Evolutionary conservation across 2,329 filamentous ascomycete genomes (phyloP).

Genomic region (Paracamarosporium sp.): DNA sequence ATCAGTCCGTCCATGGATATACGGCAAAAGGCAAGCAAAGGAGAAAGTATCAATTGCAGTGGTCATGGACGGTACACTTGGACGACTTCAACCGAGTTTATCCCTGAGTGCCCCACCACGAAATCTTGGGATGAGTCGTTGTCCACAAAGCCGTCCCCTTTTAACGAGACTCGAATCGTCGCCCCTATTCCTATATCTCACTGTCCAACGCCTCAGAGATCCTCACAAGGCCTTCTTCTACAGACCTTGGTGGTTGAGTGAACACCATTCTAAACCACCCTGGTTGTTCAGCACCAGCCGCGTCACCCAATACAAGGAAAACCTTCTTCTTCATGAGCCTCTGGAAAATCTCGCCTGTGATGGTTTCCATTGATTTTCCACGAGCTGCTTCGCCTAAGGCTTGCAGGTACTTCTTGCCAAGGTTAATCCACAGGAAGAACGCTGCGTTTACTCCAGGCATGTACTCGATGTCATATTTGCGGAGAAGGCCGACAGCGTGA

Average conservation of each 20-base stretch:
- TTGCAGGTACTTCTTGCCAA: constrained; percentile 15
- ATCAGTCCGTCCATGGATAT: not conserved
- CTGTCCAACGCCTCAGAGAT: constrained; percentile 18
- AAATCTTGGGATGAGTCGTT: not conserved
- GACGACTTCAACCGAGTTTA: not conserved
- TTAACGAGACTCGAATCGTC: not conserved
- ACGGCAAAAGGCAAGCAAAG: not conserved
- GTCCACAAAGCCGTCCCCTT: not conserved
- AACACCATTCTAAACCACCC: constrained; percentile 65
- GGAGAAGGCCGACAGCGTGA: constrained; percentile 21
- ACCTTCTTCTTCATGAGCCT: constrained; percentile 56
- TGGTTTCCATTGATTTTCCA: constrained; percentile 36
- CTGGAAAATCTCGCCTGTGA: constrained; percentile 53
- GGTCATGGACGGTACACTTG: not conserved
- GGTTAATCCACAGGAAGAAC: constrained; percentile 55
- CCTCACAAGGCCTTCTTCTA: constrained; percentile 42
- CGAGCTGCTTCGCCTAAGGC: constrained; percentile 21
- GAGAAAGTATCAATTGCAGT: not conserved
- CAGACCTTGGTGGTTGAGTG: constrained; percentile 26
- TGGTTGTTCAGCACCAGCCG: constrained; percentile 51
- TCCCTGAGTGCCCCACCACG: not conserved
- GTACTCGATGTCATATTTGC: constrained; percentile 47
- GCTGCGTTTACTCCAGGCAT: constrained; percentile 50
- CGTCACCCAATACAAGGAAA: constrained; percentile 58
- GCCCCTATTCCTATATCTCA: not conserved